phyloP scores from a whole-genome alignment of 805 yeast genomes.

The Candida berthetii region DNA sequence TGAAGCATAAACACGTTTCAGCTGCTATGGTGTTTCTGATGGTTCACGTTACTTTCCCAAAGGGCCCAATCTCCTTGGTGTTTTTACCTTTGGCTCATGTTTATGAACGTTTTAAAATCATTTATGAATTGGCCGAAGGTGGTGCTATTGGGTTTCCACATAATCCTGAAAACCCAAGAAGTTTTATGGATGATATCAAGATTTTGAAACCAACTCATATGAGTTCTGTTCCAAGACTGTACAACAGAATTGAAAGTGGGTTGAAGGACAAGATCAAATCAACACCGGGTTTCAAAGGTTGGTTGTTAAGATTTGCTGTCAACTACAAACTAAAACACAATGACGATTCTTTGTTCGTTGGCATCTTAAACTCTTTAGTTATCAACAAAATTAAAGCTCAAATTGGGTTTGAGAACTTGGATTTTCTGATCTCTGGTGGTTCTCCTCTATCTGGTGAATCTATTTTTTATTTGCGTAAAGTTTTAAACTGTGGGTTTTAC shows the following conservation, averaged over 20 bases:
- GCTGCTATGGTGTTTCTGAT: conserved; percentile 42
- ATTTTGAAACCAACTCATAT: conserved; percentile 46
- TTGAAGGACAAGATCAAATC: conserved; percentile 41
- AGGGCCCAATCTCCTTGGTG: conserved; percentile 24
- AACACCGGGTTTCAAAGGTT: conserved; percentile 39
- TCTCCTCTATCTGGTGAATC: conserved; percentile 68
- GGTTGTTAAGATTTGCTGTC: conserved; percentile 31
- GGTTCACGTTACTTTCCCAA: conserved; percentile 24
- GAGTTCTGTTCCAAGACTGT: conserved; percentile 59
- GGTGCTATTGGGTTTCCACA: conserved; percentile 49
- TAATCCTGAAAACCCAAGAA: conserved; percentile 42
- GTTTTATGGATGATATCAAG: conserved; percentile 53
- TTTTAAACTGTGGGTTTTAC: conserved; percentile 43
- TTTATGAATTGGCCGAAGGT: conserved; percentile 40
- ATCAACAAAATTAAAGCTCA: conserved; percentile 36
- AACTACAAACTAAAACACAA: conserved; percentile 34
- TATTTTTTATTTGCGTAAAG: conserved; percentile 53
- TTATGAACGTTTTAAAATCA: conserved; percentile 41
- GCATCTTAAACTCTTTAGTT: conserved; percentile 30
- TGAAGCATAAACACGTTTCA: conserved; percentile 44
- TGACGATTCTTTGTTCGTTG: conserved; percentile 26
- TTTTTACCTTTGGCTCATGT: conserved; percentile 58
- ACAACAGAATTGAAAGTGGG: conserved; percentile 56
- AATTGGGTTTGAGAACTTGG: conserved; percentile 41
- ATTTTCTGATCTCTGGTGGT: conserved; percentile 45